Base-by-base conservation (phyloP, 805 yeast genomes). In the Saturnispora diversa region DNA sequence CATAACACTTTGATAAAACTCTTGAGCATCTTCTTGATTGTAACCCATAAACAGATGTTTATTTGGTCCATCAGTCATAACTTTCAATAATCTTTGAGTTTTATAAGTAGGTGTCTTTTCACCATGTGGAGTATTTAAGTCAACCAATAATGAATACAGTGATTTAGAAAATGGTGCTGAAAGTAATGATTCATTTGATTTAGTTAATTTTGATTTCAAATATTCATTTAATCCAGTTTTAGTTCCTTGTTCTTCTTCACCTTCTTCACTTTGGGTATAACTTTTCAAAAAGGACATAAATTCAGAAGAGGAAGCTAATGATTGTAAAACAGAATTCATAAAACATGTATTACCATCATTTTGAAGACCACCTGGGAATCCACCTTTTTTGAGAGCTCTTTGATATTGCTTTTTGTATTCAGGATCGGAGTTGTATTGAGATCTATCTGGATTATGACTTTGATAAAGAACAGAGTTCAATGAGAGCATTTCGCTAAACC, bases 11-110 rank as follows among this genome's bases (percentile, higher is more conserved):
- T 88, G 97, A 64, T 88, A 88, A 54, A 88, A 88, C 58, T 88
- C 97, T 60, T 88, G 96, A 0, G 97, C 97, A 63, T 88, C 97
- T 59, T 88, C 96, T 62, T 88, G 97, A 54, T 84, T 86, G 55
- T 85, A 85, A 2, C 96, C 92, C 41, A 77, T 61, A 50, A 87
- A 77, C 44, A 86, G 72, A 55, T 80, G 80, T 53, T 77, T 82
- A 50, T 78, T 80, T 11, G 92, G 88, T 0, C 85, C 83, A 53
- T 81, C 80, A 4, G 82, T 72, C 85, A 84, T 80, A 5, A 74
- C 72, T 52, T 73, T 77, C 39, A 83, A 58, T 33, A 84, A 59
- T 12, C 68, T 67, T 42, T 67, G 72, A 0, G 92, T 79, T 49
- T 72, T 77, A 49, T 76, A 82, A 35, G 74, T 75, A 44, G 75